A percentile compares a stretch with the other conserved stretches of the same genome.
Conservation (phyloP, 2,329 filamentous ascomycete species). For the Diplocarpon rosae region DNA sequence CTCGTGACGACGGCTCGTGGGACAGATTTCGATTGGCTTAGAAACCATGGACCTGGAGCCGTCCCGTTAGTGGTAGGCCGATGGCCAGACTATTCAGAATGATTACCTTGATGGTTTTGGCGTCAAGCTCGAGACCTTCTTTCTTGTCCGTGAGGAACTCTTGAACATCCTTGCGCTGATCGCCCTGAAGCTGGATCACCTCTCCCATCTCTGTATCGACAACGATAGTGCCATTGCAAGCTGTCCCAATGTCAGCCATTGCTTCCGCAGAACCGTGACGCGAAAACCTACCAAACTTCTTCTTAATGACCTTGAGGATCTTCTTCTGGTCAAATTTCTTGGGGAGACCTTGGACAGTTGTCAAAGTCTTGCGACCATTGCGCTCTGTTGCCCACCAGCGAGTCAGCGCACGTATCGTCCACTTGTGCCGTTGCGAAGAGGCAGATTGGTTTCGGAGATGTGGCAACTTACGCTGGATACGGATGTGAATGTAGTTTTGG, state of each 20-base stretch:
- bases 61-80: neutral
- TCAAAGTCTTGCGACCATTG: conserved; percentile 99
- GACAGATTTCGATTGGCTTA: conserved; percentile 35
- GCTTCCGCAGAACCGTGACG: neutral
- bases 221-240: conserved; percentile 99
- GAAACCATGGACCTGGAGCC: conserved; percentile 47
- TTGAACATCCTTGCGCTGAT: conserved; percentile 97
- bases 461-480: conserved; percentile 80
- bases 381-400: conserved; percentile 54
- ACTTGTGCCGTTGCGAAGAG: conserved; percentile 10
- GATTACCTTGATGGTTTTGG: conserved; percentile 87
- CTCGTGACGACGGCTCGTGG: conserved; percentile 23
- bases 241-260: conserved; percentile 33
- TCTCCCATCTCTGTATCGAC: conserved; percentile 93
- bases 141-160: conserved; percentile 96
- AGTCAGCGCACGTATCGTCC: conserved; percentile 32
- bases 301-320: conserved; percentile 99
- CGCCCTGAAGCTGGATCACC: conserved; percentile 98
- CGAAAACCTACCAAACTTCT: conserved; percentile 74
- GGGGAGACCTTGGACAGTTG: conserved; percentile 95
- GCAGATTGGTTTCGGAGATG: conserved; percentile 3
- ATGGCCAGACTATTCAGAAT: no score
- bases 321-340: conserved; percentile 99
- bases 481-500: conserved; percentile 98
- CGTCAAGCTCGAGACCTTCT: conserved; percentile 84